These are phyloP conservation scores for Eleusine coracana DNA, from an alignment of 176 grass and related monocot genomes.

Conservation along the genomic window DNA sequence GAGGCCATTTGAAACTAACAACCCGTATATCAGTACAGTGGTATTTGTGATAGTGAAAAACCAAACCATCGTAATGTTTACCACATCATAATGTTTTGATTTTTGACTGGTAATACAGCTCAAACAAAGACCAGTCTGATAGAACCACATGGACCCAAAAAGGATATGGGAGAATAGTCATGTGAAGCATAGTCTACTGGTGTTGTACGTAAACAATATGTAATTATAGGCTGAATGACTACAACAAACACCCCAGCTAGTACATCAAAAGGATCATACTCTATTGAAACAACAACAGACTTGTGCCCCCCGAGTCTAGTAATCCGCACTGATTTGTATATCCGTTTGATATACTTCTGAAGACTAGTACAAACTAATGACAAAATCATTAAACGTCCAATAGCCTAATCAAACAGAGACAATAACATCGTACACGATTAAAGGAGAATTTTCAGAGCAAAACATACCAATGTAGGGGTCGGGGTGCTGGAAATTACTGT, in stretches of 20 bases:
- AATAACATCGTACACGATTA: not conserved
- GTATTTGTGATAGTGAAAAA: not conserved
- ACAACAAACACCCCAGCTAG: not conserved
- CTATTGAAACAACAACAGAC: not conserved
- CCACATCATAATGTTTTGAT: not conserved
- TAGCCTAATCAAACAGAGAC: not conserved
- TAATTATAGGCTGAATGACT: not conserved
- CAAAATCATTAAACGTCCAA: not conserved
- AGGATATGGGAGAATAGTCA: not conserved
- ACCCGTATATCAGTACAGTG: not conserved
- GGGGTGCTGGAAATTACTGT: conserved; percentile 84
- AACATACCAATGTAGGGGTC: conserved; percentile 97
- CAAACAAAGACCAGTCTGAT: not conserved
- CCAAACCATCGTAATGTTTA: not conserved
- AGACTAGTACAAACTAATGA: not conserved
- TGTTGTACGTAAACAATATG: not conserved
- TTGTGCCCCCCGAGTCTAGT: not conserved
- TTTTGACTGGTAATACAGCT: conserved; percentile 1
- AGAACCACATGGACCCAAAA: not conserved
- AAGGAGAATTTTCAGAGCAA: conserved; percentile 11
- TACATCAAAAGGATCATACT: not conserved
- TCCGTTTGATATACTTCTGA: not conserved
- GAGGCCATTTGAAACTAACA: not conserved
- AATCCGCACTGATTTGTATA: not conserved
- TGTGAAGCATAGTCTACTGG: not conserved